phyloP scores from a whole-genome alignment of 345 rosid genomes.

The Murraya paniculata region DNA sequence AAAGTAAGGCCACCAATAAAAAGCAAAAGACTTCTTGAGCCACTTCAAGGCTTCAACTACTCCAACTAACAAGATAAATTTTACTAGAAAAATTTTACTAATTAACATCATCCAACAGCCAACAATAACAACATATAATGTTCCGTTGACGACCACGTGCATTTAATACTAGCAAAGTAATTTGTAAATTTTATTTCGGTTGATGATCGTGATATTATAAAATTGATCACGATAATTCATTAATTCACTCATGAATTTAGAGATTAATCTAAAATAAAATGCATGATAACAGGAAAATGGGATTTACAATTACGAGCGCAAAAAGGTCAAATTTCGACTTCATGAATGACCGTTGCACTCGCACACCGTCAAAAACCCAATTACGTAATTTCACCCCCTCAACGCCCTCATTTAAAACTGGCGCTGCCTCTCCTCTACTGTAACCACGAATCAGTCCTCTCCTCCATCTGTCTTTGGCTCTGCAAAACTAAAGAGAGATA shows the following conservation, averaged over 20 bases:
- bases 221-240: no score
- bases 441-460: not conserved
- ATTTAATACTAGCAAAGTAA: no score
- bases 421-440: slow-evolving; percentile 30
- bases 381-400: slow-evolving; percentile 27
- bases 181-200: no score
- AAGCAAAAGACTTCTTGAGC: not conserved
- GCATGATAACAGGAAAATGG: no score
- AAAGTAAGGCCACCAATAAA: slow-evolving; percentile 15
- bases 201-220: no score
- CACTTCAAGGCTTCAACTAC: slow-evolving; percentile 23
- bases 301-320: no score
- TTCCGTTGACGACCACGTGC: not conserved
- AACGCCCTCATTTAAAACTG: slow-evolving; percentile 54
- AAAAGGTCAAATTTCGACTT: not conserved
- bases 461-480: not conserved
- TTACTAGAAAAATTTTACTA: not conserved
- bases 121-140: not conserved
- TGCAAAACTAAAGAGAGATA: not conserved
- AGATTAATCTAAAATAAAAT: not conserved
- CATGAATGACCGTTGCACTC: not conserved
- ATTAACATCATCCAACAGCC: not conserved
- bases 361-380: slow-evolving; percentile 12
- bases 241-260: no score
- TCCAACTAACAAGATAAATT: slow-evolving; percentile 19